Percentiles rank a stretch among this genome's conserved stretches.
phyloP scores from a whole-genome alignment of 495 filamentous ascomycete species.

The Annulohypoxylon bovei region DNA sequence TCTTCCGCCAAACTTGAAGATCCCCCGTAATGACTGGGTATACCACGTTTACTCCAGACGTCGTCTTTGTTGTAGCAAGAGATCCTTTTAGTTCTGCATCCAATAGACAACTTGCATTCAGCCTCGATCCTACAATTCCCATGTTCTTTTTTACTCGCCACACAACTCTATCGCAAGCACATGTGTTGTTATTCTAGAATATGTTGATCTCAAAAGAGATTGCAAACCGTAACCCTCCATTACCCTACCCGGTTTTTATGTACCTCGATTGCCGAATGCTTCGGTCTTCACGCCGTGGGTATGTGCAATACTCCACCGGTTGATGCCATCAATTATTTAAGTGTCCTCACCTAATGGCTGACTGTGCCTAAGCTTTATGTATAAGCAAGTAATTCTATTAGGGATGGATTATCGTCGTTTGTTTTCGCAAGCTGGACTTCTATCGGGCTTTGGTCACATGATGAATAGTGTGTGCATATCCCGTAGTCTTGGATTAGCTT shows the following conservation, averaged over 20 bases:
- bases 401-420: background rate
- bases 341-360: background rate
- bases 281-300: background rate
- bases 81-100: background rate
- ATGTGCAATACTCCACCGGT: background rate
- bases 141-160: background rate
- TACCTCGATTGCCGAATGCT: background rate
- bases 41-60: background rate
- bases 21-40: background rate
- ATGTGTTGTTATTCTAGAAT: conserved; percentile 4
- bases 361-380: background rate
- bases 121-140: background rate
- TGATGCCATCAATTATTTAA: background rate
- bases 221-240: background rate
- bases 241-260: background rate
- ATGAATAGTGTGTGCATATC: background rate
- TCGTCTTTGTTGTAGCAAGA: background rate
- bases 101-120: background rate
- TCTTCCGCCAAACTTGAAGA: background rate
- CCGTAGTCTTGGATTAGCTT: background rate
- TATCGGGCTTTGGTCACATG: background rate
- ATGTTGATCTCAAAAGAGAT: background rate
- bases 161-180: background rate
- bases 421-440: background rate
- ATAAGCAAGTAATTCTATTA: background rate